Percentiles rank a stretch among this genome's conserved stretches.
phyloP scores from a whole-genome alignment of 2,329 filamentous ascomycete species.

The Elsinoe australis region DNA sequence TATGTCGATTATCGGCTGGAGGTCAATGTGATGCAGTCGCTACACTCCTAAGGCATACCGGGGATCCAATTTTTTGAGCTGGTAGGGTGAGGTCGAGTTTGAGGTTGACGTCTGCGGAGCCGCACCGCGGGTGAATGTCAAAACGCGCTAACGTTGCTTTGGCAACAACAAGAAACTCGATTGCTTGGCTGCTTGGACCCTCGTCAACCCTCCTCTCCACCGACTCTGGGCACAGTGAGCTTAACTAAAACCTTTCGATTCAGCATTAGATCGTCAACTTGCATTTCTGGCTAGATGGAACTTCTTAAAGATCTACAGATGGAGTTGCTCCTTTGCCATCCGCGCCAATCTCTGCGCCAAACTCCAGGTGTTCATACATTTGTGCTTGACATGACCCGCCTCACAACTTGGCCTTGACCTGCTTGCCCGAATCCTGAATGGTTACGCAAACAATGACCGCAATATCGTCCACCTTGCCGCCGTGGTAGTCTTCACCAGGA shows the following conservation, averaged over 20 bases:
- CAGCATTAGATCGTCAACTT: too few relatives aligned
- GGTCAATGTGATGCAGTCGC: constrained; percentile 13
- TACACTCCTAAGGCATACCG: constrained; percentile 17
- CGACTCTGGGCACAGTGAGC: too few relatives aligned
- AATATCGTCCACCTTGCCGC: constrained; percentile 94
- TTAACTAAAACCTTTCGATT: too few relatives aligned
- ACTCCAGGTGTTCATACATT: too few relatives aligned
- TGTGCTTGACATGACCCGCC: too few relatives aligned
- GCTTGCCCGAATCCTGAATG: constrained; percentile 48
- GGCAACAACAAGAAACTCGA: constrained; percentile 15
- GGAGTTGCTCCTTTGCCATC: too few relatives aligned
- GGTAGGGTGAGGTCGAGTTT: constrained; percentile 11
- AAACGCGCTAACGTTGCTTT: constrained; percentile 18
- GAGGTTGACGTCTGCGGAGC: neutral
- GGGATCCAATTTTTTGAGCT: constrained; percentile 3
- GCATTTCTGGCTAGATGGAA: too few relatives aligned
- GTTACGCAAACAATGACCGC: constrained; percentile 76
- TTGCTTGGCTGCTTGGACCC: constrained; percentile 18
- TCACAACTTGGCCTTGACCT: constrained; percentile 30
- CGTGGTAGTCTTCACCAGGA: constrained; percentile 77
- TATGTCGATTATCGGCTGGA: constrained; percentile 16
- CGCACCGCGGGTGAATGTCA: neutral
- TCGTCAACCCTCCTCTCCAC: too few relatives aligned
- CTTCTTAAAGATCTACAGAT: too few relatives aligned
- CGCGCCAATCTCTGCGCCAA: too few relatives aligned